A percentile compares a stretch with the other conserved stretches of the same genome.
phyloP scores from a whole-genome alignment of 1,284 basidiomycete species.

The Coniophora puteana region DNA sequence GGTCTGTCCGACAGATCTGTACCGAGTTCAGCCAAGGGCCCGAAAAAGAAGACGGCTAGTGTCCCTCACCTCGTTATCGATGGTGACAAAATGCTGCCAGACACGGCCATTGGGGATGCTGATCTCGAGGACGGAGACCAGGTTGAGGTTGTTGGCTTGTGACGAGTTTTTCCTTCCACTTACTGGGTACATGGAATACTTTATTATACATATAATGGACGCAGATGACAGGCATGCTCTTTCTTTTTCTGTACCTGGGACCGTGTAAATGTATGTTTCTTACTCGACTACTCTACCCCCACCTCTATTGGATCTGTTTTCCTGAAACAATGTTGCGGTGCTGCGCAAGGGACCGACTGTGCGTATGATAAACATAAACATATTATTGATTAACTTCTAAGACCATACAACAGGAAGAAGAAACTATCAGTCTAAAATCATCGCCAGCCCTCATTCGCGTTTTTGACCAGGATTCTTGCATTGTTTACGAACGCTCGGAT shows the following conservation, averaged over 20 bases:
- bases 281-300: too few relatives aligned
- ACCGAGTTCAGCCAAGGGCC: conserved; percentile 26
- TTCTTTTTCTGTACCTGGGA: background rate
- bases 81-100: conserved; percentile 60
- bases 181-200: conserved; percentile 1
- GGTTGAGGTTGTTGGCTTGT: conserved; percentile 68
- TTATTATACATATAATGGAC: conserved; percentile 11
- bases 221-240: background rate
- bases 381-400: background rate
- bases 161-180: conserved; percentile 14
- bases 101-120: conserved; percentile 53
- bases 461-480: conserved; percentile 68
- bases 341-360: too few relatives aligned
- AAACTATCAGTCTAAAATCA: conserved; percentile 13
- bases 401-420: background rate
- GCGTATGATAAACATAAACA: background rate
- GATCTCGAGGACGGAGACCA: conserved; percentile 76
- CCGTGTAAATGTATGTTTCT: conserved; percentile 1
- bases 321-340: too few relatives aligned
- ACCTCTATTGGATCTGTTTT: too few relatives aligned
- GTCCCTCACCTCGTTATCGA: conserved; percentile 56
- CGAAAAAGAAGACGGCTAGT: conserved; percentile 26
- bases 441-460: conserved; percentile 45
- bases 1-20: conserved; percentile 54
- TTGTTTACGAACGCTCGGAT: conserved; percentile 84